phyloP scores from a whole-genome alignment of 2,329 filamentous ascomycete genomes.

The Arthrobotrys sphaeroides region DNA sequence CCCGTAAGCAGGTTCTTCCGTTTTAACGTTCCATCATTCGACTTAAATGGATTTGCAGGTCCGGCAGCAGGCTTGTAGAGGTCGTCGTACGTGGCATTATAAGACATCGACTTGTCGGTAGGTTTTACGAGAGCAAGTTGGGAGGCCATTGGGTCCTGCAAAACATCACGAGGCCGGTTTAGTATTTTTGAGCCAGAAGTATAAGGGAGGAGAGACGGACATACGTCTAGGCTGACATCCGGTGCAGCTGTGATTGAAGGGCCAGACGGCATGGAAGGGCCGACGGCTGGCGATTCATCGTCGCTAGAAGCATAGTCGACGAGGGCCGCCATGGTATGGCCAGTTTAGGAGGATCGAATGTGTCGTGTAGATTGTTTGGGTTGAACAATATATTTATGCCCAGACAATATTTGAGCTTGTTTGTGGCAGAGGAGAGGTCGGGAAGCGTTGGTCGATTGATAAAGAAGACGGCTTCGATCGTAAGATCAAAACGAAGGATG shows the following conservation, averaged over 20 bases:
- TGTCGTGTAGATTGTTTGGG: too few species aligned
- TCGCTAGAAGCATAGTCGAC: conserved; percentile 62
- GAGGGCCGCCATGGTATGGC: conserved; percentile 55
- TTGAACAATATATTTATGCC: neutral
- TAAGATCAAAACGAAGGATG: too few species aligned
- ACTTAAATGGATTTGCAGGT: conserved; percentile 78
- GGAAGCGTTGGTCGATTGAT: too few species aligned
- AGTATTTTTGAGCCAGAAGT: conserved; percentile 7
- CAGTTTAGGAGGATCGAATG: neutral
- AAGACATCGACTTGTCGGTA: conserved; percentile 65
- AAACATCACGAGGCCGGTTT: neutral
- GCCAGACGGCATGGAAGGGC: conserved; percentile 58
- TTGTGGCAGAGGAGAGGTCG: too few species aligned
- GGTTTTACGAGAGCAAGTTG: conserved; percentile 67
- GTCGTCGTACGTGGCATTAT: conserved; percentile 74
- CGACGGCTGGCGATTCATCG: conserved; percentile 61
- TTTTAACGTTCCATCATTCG: conserved; percentile 71
- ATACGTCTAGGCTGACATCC: conserved; percentile 69
- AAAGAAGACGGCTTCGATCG: too few species aligned
- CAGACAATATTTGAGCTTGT: too few species aligned
- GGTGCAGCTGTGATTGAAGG: conserved; percentile 64
- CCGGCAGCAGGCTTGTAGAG: conserved; percentile 73
- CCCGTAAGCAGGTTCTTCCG: conserved; percentile 86
- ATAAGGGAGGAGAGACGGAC: conserved; percentile 60
- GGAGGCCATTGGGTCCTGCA: conserved; percentile 64